Percentiles rank a stretch among this genome's conserved stretches.
Conservation (phyloP, 768 basidiomycete species). For the Erythrobasidium yunnanense region DNA sequence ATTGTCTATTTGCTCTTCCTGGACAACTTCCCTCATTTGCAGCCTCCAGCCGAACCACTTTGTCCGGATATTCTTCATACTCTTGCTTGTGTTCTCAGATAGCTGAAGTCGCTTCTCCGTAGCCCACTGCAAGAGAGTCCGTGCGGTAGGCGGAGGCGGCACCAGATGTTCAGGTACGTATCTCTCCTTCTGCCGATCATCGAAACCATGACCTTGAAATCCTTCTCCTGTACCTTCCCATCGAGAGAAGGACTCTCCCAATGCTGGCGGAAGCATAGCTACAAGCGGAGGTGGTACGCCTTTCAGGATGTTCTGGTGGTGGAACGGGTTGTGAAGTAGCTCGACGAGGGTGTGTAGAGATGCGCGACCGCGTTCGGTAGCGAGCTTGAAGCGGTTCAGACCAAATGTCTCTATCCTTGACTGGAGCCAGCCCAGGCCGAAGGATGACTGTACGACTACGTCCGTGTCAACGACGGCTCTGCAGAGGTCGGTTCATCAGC, state of each 20-base stretch:
- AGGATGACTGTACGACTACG: not conserved
- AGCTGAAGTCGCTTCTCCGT: not conserved
- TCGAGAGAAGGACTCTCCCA: conserved; percentile 16
- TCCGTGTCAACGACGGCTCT: conserved; percentile 10
- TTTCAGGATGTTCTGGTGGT: not conserved
- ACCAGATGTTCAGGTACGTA: conserved; percentile 1
- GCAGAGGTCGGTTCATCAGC: not conserved
- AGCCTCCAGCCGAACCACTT: conserved; percentile 14
- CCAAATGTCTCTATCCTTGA: conserved; percentile 18
- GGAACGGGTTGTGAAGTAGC: not conserved
- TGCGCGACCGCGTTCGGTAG: conserved; percentile 4
- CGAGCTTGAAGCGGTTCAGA: conserved; percentile 17
- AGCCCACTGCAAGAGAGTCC: not conserved
- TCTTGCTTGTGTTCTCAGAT: not conserved
- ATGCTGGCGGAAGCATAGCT: conserved; percentile 10
- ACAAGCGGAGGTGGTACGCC: conserved; percentile 1
- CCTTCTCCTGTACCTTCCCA: conserved; percentile 22
- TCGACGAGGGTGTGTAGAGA: conserved; percentile 4
- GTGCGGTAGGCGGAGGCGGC: not conserved
- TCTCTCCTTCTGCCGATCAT: conserved; percentile 22
- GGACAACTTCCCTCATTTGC: conserved; percentile 14
- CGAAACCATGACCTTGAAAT: conserved; percentile 20
- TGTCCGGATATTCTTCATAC: conserved; percentile 2
- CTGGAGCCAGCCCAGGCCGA: not conserved
- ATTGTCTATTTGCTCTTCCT: not conserved